Percentiles rank a stretch among this genome's conserved stretches.
These are phyloP conservation scores for Penicillium sp. DNA, from an alignment of 2,329 filamentous ascomycete species.

Conservation along the genomic window DNA sequence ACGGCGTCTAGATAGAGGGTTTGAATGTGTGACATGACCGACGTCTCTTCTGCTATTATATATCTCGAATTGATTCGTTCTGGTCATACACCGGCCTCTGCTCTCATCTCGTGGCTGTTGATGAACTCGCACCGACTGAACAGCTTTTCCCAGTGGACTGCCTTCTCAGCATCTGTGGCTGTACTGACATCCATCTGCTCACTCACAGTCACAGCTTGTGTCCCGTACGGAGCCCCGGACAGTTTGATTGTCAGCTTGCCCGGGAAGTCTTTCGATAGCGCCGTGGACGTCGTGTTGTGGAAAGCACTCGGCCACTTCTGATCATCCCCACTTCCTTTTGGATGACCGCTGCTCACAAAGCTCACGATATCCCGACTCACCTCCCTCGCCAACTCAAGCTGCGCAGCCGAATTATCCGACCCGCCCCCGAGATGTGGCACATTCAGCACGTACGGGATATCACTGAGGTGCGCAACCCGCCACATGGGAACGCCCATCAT, in stretches of 20 bases:
- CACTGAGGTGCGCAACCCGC: constrained; percentile 35
- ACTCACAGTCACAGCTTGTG: background rate
- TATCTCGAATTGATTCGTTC: constrained; percentile 2
- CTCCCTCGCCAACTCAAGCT: constrained; percentile 5
- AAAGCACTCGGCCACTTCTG: background rate
- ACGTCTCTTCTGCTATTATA: no score
- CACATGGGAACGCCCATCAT: constrained; percentile 35
- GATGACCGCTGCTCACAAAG: constrained; percentile 3
- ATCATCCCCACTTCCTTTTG: constrained; percentile 4
- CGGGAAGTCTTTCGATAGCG: constrained; percentile 7
- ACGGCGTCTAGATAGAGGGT: no score
- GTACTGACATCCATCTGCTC: background rate
- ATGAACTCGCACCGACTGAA: background rate
- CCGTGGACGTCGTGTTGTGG: background rate
- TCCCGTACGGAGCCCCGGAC: background rate
- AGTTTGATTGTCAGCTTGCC: background rate
- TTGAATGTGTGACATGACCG: no score
- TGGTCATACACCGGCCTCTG: background rate
- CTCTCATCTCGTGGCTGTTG: background rate
- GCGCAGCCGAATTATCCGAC: constrained; percentile 10
- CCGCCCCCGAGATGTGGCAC: constrained; percentile 5
- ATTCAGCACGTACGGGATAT: constrained; percentile 35
- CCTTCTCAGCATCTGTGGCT: background rate
- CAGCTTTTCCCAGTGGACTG: background rate
- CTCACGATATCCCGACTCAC: constrained; percentile 11